These are phyloP conservation scores for Pythium dissotocum DNA, from an alignment of 352 stramenopile genomes.

Conservation along the genomic window DNA sequence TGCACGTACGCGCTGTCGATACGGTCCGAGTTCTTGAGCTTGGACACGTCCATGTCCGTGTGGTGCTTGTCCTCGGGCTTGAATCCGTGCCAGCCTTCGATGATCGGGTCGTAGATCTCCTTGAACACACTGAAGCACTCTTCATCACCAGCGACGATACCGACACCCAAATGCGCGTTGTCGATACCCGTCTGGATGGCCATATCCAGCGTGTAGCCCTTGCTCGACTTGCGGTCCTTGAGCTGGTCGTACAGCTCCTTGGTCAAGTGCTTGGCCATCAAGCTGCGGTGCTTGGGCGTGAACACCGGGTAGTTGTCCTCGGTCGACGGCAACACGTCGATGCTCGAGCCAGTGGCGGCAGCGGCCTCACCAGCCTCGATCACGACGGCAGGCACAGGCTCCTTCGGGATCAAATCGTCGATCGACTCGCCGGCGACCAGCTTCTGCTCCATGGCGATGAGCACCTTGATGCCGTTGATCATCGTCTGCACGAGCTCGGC, in stretches of 20 bases:
- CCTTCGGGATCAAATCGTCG: slow-evolving; percentile 69
- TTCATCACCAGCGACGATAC: slow-evolving; percentile 84
- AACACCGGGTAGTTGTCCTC: slow-evolving; percentile 82
- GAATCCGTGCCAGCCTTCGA: slow-evolving; percentile 87
- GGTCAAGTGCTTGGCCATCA: slow-evolving; percentile 87
- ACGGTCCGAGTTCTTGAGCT: slow-evolving; percentile 69
- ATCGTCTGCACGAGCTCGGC: slow-evolving; percentile 89
- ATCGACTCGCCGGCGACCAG: slow-evolving; percentile 64
- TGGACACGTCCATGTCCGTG: slow-evolving; percentile 80
- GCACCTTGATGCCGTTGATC: slow-evolving; percentile 83
- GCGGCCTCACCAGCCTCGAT: slow-evolving; percentile 60
- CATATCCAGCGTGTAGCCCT: slow-evolving; percentile 84
- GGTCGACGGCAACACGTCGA: slow-evolving; percentile 54
- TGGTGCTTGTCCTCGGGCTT: slow-evolving; percentile 78
- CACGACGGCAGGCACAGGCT: slow-evolving; percentile 44
- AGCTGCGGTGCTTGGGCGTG: slow-evolving; percentile 77
- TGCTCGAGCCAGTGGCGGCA: slow-evolving; percentile 44
- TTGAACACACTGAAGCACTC: slow-evolving; percentile 85
- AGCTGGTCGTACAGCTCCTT: slow-evolving; percentile 82
- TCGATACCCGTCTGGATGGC: slow-evolving; percentile 88
- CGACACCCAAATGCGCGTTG: slow-evolving; percentile 78
- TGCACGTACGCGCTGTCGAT: slow-evolving; percentile 86
- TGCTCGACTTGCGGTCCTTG: slow-evolving; percentile 66
- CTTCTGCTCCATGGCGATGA: slow-evolving; percentile 90
- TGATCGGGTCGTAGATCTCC: slow-evolving; percentile 82